Evolutionary conservation across 257 asterid genomes (phyloP), one percentile per base, ranked within the genome.

Genomic region (Thymus quinquecostatus): DNA sequence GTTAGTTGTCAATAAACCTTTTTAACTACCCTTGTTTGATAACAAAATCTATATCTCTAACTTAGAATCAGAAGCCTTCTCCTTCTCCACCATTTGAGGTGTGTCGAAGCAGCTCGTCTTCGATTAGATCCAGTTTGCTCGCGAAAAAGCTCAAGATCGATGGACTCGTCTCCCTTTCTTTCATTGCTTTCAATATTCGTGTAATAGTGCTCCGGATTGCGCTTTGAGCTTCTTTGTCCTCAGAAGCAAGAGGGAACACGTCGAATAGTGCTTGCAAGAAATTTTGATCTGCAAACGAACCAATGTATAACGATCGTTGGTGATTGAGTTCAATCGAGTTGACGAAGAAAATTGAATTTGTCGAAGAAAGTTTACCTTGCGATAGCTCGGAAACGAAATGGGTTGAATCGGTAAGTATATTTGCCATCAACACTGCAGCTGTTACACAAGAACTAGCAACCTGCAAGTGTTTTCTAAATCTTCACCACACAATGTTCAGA

Each of bases 201-300:
- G 96, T 88, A 71, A 87, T 73, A 57, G 75, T 77, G 79, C 91
- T 84, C 98, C 98, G 89, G 76, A 91, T 81, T 71, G 96, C 96
- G 77, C 80, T 86, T 77, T 76, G 89, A 40, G 94, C 96, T 78
- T 87, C 96, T 4, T 50, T 56, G 57, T 87, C 96, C 47, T 80
- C 85, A 45, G 88, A 81, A 66, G 97, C 89, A 81, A 85, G 82
- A 30, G 92, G 91, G 73, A 89, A 78, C 70, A 87, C 83, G 47
- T 83, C 89, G 74, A 89, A 83, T 13, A 89, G 75, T 69, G 92
- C 92, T 95, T 87, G 87, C 62, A 89, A 82, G 81, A 93, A 82
- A 58, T 51, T 76, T 34, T 80, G 27, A 85, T 93, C 98, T 93
- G 83, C 75, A 14, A 40, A 59, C 73, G 14, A 81, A 69, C 72